Base-by-base conservation (phyloP, 1,284 basidiomycete species). In the Trametes versicolor region DNA sequence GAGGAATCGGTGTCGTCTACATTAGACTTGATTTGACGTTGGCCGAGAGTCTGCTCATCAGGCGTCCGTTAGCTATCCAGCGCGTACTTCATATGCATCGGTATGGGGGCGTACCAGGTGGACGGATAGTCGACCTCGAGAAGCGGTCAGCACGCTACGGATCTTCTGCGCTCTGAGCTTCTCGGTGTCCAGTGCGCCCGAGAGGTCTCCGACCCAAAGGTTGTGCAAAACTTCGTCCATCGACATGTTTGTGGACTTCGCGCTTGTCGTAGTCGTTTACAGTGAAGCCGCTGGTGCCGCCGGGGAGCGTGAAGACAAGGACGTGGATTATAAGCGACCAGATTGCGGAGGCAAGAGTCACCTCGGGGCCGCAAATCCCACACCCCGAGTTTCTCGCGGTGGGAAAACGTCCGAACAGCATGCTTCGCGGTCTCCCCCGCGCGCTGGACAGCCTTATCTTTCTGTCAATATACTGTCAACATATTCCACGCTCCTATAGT, bases 1-100 rank as follows among this genome's bases (percentile, higher is more conserved):
- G 84, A 83, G 50, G 89, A 86, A 56, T 86, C 83, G 15, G 84
- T 86, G 69, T 94, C 92, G 71, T 93, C 90, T 48, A 94, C 79
- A 55, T 85, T 32, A 8, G 8, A 32, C 8, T 32, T 82, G 65
- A 94, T 87, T 74, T 93, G 92, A 71, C 87, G 86, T 49, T 83
- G 85, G 60, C 86, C 83, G 74, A 93, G 90, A 6, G 89, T 89
- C 91, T 92, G 69, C 62, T 48, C 51, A 51, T 56, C 58, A 50
- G 59, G 54, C 51, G 62, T 70, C 61, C 39, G 64, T 32, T 32
- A 8, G 29, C 4, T 8, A 8, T 32, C 29, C 29, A 32, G 34
- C 29, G 55, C 58, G 23, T 47, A 64, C 27, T 50, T 62, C 36
- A 9, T 32, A n/a, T 12, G 4, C 2, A 17, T 4, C 29, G 60